Base-by-base conservation (phyloP, 139 green algal genomes). In the Coccomyxa sp. region DNA sequence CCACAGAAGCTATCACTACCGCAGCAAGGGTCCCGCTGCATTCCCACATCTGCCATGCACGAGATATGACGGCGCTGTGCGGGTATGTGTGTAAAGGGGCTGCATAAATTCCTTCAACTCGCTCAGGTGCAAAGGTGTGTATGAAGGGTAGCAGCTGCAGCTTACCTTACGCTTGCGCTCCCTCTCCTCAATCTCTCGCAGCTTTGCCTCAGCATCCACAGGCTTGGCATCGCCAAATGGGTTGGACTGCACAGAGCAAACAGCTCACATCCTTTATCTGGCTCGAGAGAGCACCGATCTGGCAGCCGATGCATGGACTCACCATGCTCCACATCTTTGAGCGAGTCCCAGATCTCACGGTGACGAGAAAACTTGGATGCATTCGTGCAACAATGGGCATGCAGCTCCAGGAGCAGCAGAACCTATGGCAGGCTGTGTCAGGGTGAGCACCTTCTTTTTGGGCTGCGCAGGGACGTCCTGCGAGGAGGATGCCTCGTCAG, bases 201-300 rank as follows among this genome's bases (percentile, higher is more conserved):
- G 75, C 73, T 78, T 85, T 38, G 82, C 68, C 2, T 73, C 72
- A 14, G 85, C 83, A 73, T 91, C 82, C 16, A 82, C 74, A 16
- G 87, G 87, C 73, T 82, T 83, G 50, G 87, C 87, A 33, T 73
- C 75, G 4, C 87, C 87, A 81, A 91, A 91, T 10, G 85, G 87
- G 71, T 91, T 89, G 34, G 69, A 27, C 36, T 82, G 70, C 33
- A 78, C 64, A 0, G n/a, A n/a, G n/a, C n/a, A n/a, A n/a, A n/a
- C n/a, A n/a, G n/a, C n/a, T n/a, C n/a, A n/a, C n/a, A n/a, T n/a
- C n/a, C n/a, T n/a, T n/a, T n/a, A n/a, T n/a, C n/a, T n/a, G n/a
- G n/a, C n/a, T n/a, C n/a, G n/a, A n/a, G n/a, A n/a, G n/a, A n/a
- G n/a, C n/a, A n/a, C n/a, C n/a, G n/a, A n/a, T n/a, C n/a, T n/a